phyloP scores from a whole-genome alignment of 768 basidiomycete species.

The Agaricus sinodeliciosus region DNA sequence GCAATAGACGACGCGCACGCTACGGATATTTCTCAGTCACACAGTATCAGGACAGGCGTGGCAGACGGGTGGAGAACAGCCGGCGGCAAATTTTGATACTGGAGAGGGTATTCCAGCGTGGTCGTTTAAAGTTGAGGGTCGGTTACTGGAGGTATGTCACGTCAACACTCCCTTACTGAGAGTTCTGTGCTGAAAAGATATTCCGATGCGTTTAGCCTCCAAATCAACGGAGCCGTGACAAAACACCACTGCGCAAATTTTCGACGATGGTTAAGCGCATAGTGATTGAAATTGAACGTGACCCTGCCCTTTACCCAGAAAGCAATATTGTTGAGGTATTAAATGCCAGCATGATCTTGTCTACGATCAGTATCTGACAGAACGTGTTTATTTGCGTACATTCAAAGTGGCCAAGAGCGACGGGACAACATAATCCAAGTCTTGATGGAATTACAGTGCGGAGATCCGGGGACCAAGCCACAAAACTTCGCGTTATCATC shows the following conservation, averaged over 20 bases:
- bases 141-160: conserved; percentile 66
- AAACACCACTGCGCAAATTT: conserved; percentile 64
- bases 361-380: background rate
- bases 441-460: conserved; percentile 86
- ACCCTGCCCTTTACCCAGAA: conserved; percentile 73
- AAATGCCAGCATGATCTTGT: conserved; percentile 12
- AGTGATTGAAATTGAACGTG: conserved; percentile 83
- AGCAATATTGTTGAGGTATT: conserved; percentile 84
- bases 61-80: conserved; percentile 56
- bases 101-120: conserved; percentile 89
- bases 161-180: too few species aligned
- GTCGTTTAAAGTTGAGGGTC: conserved; percentile 82
- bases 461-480: conserved; percentile 72
- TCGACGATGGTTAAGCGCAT: conserved; percentile 80
- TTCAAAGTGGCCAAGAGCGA: conserved; percentile 54
- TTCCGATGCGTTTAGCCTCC: conserved; percentile 34
- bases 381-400: background rate
- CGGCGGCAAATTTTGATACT: conserved; percentile 58
- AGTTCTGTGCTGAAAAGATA: background rate
- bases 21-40: conserved; percentile 85
- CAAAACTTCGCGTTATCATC: conserved; percentile 77
- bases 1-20: conserved; percentile 67
- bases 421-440: conserved; percentile 48
- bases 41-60: conserved; percentile 80
- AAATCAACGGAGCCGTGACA: conserved; percentile 60